Percentiles rank a stretch among this genome's conserved stretches.
phyloP scores from a whole-genome alignment of 768 basidiomycete species.

The Pleurotus djamor region DNA sequence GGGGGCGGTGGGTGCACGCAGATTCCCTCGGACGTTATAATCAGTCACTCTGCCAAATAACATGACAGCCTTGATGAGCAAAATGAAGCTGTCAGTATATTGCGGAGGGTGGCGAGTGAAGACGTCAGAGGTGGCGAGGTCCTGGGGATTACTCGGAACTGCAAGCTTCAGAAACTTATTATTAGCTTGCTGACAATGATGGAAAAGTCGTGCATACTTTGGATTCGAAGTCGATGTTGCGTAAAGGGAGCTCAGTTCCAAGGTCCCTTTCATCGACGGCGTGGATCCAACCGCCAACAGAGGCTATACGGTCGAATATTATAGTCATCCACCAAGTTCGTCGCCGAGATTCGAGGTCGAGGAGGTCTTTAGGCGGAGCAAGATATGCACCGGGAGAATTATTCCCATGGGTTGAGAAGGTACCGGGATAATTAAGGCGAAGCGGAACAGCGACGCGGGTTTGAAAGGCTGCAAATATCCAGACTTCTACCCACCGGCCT shows the following conservation, averaged over 20 bases:
- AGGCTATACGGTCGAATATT: slow-evolving; percentile 79
- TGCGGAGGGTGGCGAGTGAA: slow-evolving; percentile 70
- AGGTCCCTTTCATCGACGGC: slow-evolving; percentile 82
- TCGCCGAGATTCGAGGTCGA: slow-evolving; percentile 75
- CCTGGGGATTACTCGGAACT: slow-evolving; percentile 75
- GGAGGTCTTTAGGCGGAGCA: slow-evolving; percentile 72
- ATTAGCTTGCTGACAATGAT: slow-evolving; percentile 10
- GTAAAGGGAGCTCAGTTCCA: slow-evolving; percentile 79
- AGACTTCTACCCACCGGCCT: slow-evolving; percentile 88
- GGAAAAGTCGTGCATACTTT: slow-evolving; percentile 43
- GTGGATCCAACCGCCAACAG: slow-evolving; percentile 85
- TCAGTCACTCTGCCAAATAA: slow-evolving; percentile 84
- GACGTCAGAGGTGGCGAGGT: slow-evolving; percentile 58
- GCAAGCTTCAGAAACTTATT: slow-evolving; percentile 36
- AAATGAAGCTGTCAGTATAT: slow-evolving; percentile 80
- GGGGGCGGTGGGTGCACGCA: slow-evolving; percentile 63
- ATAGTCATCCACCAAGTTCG: slow-evolving; percentile 94
- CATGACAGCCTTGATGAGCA: slow-evolving; percentile 83
- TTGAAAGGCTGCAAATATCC: slow-evolving; percentile 88
- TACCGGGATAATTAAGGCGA: slow-evolving; percentile 83
- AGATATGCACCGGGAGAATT: slow-evolving; percentile 78
- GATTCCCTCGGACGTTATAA: slow-evolving; percentile 74
- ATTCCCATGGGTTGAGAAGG: slow-evolving; percentile 66
- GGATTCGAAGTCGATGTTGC: slow-evolving; percentile 72
- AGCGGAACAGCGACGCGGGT: slow-evolving; percentile 80